A percentile compares a stretch with the other conserved stretches of the same genome.
Evolutionary conservation across 2,329 filamentous ascomycete species (phyloP).

Genomic region (Penicillium digitatum): DNA sequence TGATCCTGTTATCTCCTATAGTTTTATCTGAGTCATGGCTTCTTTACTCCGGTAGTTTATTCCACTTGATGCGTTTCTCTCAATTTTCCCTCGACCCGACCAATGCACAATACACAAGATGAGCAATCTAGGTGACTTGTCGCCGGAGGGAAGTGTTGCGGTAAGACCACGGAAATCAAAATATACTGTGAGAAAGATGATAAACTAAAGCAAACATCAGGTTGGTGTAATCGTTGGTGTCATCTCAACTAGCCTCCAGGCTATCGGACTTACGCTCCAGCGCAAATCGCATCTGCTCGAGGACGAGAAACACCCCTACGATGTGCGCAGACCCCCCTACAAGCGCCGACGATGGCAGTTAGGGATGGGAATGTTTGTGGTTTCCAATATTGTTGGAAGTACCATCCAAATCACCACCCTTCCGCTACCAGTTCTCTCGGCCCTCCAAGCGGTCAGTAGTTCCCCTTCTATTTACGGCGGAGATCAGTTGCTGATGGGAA

Average conservation of each 20-base stretch:
- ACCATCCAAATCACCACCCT: constrained; percentile 96
- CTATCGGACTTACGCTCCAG: constrained; percentile 89
- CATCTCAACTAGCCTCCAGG: constrained; percentile 89
- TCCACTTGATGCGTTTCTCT: constrained; percentile 6
- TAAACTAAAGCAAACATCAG: constrained; percentile 46
- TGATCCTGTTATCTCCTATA: constrained; percentile 4
- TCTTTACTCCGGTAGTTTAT: constrained; percentile 17
- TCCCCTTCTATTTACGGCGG: neutral
- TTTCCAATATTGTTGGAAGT: constrained; percentile 90
- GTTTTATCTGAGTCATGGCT: constrained; percentile 17
- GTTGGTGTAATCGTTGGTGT: constrained; percentile 91
- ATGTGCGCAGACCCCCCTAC: constrained; percentile 80
- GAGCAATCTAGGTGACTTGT: constrained; percentile 70
- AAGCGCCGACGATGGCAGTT: constrained; percentile 84
- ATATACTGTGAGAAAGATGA: neutral
- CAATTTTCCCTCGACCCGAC: constrained; percentile 44
- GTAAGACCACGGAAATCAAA: constrained; percentile 47
- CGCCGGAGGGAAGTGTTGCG: constrained; percentile 72
- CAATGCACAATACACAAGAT: constrained; percentile 49
- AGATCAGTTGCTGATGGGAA: constrained; percentile 10
- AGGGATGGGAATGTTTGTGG: constrained; percentile 94
- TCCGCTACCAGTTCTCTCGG: constrained; percentile 88
- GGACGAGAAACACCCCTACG: constrained; percentile 80
- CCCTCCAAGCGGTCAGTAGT: constrained; percentile 68
- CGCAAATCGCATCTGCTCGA: constrained; percentile 97